These are phyloP conservation scores for Solanum bulbocastanum DNA, from an alignment of 257 asterid genomes.

Conservation along the genomic window DNA sequence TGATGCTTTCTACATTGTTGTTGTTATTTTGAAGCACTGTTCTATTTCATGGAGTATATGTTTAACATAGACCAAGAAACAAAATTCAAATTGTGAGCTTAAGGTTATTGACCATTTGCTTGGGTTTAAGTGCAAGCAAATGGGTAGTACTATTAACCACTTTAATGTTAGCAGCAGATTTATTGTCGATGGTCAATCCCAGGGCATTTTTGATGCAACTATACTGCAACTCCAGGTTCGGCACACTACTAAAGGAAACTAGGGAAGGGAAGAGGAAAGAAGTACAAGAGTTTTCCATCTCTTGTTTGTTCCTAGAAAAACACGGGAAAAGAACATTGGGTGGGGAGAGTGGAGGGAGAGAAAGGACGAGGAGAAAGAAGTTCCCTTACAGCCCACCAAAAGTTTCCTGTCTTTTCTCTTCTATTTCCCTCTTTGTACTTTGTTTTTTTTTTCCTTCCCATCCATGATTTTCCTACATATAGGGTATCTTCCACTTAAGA, in stretches of 20 bases:
- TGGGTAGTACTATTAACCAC: neutral
- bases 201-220: neutral
- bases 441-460: neutral
- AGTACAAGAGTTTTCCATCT: neutral
- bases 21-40: neutral
- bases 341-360: neutral
- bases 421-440: neutral
- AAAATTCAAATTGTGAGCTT: neutral
- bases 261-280: neutral
- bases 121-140: neutral
- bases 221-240: neutral
- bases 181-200: neutral
- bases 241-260: neutral
- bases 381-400: neutral
- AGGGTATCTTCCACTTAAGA: neutral
- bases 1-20: neutral
- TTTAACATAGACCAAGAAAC: neutral
- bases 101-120: too few relatives aligned
- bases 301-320: neutral
- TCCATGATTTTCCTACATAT: neutral
- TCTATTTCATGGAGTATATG: neutral
- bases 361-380: too few relatives aligned
- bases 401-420: neutral
- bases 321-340: neutral
- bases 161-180: neutral